Conservation (phyloP, 1,284 basidiomycete species). For the Naganishia sp. region DNA sequence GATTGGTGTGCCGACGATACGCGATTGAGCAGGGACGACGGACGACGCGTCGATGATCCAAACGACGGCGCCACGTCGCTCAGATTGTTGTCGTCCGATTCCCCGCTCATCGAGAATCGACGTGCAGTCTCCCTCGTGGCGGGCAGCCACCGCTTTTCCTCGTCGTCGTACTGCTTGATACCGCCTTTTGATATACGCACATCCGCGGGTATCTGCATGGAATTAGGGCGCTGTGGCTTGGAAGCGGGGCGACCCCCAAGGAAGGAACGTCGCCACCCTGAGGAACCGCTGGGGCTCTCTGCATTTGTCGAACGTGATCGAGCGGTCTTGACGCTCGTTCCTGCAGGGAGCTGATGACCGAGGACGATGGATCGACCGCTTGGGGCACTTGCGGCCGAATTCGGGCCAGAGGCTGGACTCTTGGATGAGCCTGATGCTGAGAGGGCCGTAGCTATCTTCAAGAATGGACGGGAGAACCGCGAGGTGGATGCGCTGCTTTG, state of each 20-base stretch:
- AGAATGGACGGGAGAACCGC: slow-evolving; percentile 18
- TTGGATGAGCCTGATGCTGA: slow-evolving; percentile 11
- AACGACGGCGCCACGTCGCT: slow-evolving; percentile 20
- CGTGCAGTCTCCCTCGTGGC: slow-evolving; percentile 5
- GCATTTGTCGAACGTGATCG: slow-evolving; percentile 15
- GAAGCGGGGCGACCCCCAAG: slow-evolving; percentile 11
- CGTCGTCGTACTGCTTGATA: slow-evolving; percentile 2
- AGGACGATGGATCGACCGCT: slow-evolving; percentile 1
- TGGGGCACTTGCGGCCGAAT: slow-evolving; percentile 4
- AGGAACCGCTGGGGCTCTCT: neutral
- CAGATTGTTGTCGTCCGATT: slow-evolving; percentile 24
- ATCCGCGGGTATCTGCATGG: slow-evolving; percentile 14
- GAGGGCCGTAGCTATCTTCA: slow-evolving; percentile 17
- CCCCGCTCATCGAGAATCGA: slow-evolving; percentile 25
- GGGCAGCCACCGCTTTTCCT: slow-evolving; percentile 20
- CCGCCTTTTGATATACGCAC: neutral
- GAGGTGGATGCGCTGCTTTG: slow-evolving; percentile 13
- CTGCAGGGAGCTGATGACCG: slow-evolving; percentile 9
- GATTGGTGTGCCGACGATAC: slow-evolving; percentile 20
- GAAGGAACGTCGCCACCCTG: slow-evolving; percentile 19
- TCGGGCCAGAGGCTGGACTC: slow-evolving; percentile 11
- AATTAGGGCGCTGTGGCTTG: slow-evolving; percentile 13
- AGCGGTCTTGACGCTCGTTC: slow-evolving; percentile 19
- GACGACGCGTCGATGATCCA: slow-evolving; percentile 3
- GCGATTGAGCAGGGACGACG: slow-evolving; percentile 7